These are phyloP conservation scores for Mortierella sp. DNA, from an alignment of 371 early-diverging fungal genomes.

Conservation along the genomic window DNA sequence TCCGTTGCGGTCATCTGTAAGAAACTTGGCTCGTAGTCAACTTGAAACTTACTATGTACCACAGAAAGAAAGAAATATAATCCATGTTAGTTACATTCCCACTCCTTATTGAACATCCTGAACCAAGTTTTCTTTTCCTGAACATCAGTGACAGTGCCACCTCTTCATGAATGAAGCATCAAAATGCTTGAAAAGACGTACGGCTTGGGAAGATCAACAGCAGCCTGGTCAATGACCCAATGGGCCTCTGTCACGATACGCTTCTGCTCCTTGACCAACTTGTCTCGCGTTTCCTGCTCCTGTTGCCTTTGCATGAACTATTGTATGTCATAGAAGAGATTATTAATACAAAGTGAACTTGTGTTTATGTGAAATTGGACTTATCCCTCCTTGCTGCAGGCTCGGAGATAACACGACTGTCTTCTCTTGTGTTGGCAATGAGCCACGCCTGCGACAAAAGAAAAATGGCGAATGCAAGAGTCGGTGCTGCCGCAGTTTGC, in stretches of 20 bases:
- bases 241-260: slow-evolving; percentile 70
- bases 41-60: slow-evolving; percentile 62
- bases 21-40: slow-evolving; percentile 68
- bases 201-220: slow-evolving; percentile 63
- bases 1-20: slow-evolving; percentile 59
- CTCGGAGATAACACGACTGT: neutral
- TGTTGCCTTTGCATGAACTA: slow-evolving; percentile 73
- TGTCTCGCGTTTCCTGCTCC: slow-evolving; percentile 61
- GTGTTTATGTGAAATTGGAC: neutral
- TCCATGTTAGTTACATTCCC: neutral
- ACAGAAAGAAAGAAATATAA: neutral
- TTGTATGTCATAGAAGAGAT: neutral
- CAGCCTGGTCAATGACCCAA: slow-evolving; percentile 67
- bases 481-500: neutral
- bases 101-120: too few species aligned
- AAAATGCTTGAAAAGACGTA: slow-evolving; percentile 34
- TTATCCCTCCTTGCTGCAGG: neutral
- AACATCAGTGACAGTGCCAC: too few species aligned
- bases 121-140: neutral
- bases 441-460: neutral
- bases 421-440: neutral
- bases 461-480: neutral
- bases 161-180: neutral
- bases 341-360: neutral
- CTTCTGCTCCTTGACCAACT: slow-evolving; percentile 63